Percentiles rank a stretch among this genome's conserved stretches.
Conservation (phyloP, 1,139 yeast species). For the Nakaseomyces glabratus region DNA sequence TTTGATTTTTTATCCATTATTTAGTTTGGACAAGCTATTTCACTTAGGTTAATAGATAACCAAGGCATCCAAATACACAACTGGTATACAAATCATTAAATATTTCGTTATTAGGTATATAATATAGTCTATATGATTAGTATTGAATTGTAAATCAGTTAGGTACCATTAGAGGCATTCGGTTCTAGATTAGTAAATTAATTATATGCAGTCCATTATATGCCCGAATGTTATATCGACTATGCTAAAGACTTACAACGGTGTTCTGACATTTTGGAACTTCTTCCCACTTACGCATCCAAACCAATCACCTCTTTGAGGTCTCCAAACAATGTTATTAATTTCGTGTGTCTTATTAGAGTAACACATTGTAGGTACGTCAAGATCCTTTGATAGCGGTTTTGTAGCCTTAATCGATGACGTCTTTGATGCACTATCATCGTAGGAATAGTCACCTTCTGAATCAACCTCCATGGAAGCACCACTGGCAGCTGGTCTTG, state of each 20-base stretch:
- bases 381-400: slow-evolving; percentile 13
- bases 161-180: too few relatives aligned
- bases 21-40: too few relatives aligned
- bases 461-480: slow-evolving; percentile 1
- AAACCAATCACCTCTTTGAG: slow-evolving; percentile 58
- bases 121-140: slow-evolving; percentile 2
- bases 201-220: too few relatives aligned
- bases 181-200: too few relatives aligned
- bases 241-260: too few relatives aligned
- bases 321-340: slow-evolving; percentile 70
- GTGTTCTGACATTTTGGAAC: slow-evolving; percentile 52
- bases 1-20: too few relatives aligned
- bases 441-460: slow-evolving; percentile 4
- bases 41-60: too few relatives aligned
- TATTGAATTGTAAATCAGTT: too few relatives aligned
- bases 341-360: slow-evolving; percentile 36
- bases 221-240: too few relatives aligned
- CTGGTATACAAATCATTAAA: not conserved
- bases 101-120: slow-evolving; percentile 4
- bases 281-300: slow-evolving; percentile 76
- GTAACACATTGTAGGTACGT: slow-evolving; percentile 22
- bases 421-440: not conserved
- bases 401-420: not conserved
- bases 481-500: slow-evolving; percentile 2
- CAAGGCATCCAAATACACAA: too few relatives aligned